Evolutionary conservation across 768 basidiomycete genomes (phyloP).

Genomic region (Tylopilus subfusipes): DNA sequence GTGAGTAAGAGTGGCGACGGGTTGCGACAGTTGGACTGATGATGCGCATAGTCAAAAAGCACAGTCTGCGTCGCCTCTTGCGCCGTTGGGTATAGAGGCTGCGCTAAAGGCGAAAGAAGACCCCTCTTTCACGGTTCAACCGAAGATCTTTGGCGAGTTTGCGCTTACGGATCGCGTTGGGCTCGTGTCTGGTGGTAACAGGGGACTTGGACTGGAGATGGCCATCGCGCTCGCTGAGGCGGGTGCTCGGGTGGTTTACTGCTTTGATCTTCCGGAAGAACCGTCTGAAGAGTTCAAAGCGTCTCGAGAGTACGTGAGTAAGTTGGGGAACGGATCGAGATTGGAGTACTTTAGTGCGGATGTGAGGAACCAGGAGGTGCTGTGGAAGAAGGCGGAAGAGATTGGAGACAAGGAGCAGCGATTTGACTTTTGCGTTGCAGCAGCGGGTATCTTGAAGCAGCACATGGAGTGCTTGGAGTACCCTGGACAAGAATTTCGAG

Average conservation of each 20-base stretch:
- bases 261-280: slow-evolving; percentile 55
- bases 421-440: slow-evolving; percentile 75
- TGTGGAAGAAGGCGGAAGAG: slow-evolving; percentile 55
- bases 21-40: not conserved
- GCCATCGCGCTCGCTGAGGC: slow-evolving; percentile 70
- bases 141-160: slow-evolving; percentile 61
- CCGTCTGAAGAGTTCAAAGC: slow-evolving; percentile 58
- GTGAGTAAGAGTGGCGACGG: slow-evolving; percentile 2
- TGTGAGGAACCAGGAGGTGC: slow-evolving; percentile 56
- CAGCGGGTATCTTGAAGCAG: slow-evolving; percentile 65
- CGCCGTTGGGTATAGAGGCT: slow-evolving; percentile 60
- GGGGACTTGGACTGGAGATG: slow-evolving; percentile 83
- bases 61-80: slow-evolving; percentile 51
- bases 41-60: slow-evolving; percentile 9
- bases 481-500: slow-evolving; percentile 58
- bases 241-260: slow-evolving; percentile 67
- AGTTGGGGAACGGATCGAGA: slow-evolving; percentile 40
- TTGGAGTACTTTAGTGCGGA: slow-evolving; percentile 63
- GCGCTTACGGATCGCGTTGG: slow-evolving; percentile 54
- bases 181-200: slow-evolving; percentile 60
- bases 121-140: slow-evolving; percentile 31
- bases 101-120: slow-evolving; percentile 45
- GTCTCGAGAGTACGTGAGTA: slow-evolving; percentile 49
- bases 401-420: slow-evolving; percentile 66
- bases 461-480: slow-evolving; percentile 65